These are phyloP conservation scores for Arthrinium puccinioides DNA, from an alignment of 2,329 filamentous ascomycete genomes.

Conservation along the genomic window DNA sequence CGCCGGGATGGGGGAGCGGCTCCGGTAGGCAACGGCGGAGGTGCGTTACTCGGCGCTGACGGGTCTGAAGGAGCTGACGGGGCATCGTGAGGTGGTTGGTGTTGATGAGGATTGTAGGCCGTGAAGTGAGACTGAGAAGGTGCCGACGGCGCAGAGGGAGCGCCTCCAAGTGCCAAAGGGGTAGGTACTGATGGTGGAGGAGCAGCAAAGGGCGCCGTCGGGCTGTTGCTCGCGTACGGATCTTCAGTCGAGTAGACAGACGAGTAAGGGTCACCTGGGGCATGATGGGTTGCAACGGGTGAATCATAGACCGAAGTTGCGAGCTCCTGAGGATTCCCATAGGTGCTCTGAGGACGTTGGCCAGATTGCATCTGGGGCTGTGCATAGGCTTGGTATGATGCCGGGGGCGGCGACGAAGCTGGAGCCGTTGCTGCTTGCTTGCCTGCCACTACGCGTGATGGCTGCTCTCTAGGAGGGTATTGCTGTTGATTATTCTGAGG, in stretches of 20 bases:
- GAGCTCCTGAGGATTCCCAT: conserved; percentile 68
- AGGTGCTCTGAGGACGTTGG: conserved; percentile 59
- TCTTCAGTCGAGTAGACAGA: conserved; percentile 44
- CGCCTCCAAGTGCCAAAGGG: conserved; percentile 14
- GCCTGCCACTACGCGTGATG: conserved; percentile 39
- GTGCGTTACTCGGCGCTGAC: conserved; percentile 13
- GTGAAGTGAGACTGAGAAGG: conserved; percentile 29
- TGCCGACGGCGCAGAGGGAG: conserved; percentile 16
- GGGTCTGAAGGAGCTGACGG: conserved; percentile 4
- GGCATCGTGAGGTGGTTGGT: conserved; percentile 22
- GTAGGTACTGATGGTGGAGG: conserved; percentile 20
- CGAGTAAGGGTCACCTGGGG: conserved; percentile 34
- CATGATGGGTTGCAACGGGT: conserved; percentile 51
- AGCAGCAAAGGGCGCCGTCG: conserved; percentile 19
- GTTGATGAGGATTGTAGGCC: conserved; percentile 18
- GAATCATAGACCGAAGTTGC: conserved; percentile 73
- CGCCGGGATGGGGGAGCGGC: conserved; percentile 34
- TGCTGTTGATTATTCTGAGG: conserved; percentile 15
- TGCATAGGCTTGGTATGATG: conserved; percentile 41
- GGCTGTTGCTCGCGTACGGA: conserved; percentile 20
- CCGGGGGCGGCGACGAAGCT: conserved; percentile 43
- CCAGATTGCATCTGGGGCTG: conserved; percentile 34
- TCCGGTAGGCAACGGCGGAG: conserved; percentile 25
- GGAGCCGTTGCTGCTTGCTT: conserved; percentile 43
- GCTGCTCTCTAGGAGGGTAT: conserved; percentile 22